Base-by-base conservation (phyloP, 1,284 basidiomycete species). In the Ganoderma resinaceum region DNA sequence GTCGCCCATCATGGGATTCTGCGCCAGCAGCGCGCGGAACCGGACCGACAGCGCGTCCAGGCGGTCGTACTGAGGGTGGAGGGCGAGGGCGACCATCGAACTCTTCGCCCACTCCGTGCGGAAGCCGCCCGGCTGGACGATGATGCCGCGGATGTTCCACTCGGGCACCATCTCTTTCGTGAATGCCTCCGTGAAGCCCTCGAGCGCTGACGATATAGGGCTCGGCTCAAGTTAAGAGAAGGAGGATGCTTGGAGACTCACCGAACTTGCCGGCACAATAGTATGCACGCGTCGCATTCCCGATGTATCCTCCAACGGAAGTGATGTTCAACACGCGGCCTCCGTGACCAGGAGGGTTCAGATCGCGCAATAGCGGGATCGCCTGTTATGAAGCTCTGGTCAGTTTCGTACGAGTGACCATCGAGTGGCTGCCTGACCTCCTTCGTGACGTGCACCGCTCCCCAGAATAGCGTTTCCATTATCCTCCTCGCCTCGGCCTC, bases 91-190 rank as follows among this genome's bases (percentile, higher is more conserved):
- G 6, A 64, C n/a, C 66, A 68, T 68, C 11, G 58, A 46, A 26
- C 31, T 14, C 16, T 37, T 46, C 20, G 20, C 57, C 62, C 61
- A 67, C 23, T 65, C 70, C 14, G 69, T 74, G 31, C 29, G 52
- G 64, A 74, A 68, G 20, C 65, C 61, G 37, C 73, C 73, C 0
- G 72, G 73, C 67, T 71, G 65, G 57, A 74, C 42, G 60, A 69
- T 49, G 29, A 63, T 68, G 38, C 80, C 82, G 71, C 80, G 81
- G 73, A 83, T 83, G 68, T 83, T 82, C 83, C 83, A 84, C 1
- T 72, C 76, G 0, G 82, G 81, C 65, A 79, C 74, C 20, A 84
- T 61, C 67, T 83, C 82, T 37, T 70, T 65, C 3, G 68, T 71
- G 2, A 84, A 69, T 0, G 78, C 61, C 23, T 82, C 77, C 7